These are phyloP conservation scores for Sporothrix phasma DNA, from an alignment of 2,329 filamentous ascomycete genomes.

Conservation along the genomic window DNA sequence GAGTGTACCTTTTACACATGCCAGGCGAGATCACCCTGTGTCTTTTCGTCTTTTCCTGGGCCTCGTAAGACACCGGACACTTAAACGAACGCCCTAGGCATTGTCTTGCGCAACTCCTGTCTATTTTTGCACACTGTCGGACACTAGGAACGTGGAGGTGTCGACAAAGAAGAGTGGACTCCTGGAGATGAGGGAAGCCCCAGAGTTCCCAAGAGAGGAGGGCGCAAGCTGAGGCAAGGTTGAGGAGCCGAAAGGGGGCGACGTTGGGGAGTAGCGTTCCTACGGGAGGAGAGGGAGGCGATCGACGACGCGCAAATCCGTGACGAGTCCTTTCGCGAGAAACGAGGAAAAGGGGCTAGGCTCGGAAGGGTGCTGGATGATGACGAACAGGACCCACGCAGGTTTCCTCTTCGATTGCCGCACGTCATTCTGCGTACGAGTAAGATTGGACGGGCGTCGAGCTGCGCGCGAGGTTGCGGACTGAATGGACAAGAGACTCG, in stretches of 20 bases:
- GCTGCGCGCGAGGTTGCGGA: not conserved
- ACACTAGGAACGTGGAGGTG: not conserved
- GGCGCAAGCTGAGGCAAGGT: not conserved
- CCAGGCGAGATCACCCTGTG: not conserved
- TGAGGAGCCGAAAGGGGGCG: not conserved
- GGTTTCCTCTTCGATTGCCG: not conserved
- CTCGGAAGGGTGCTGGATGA: not conserved
- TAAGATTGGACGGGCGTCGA: not conserved
- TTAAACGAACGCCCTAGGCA: not conserved
- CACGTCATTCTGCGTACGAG: not conserved
- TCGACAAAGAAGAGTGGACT: not conserved
- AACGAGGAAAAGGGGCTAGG: not conserved
- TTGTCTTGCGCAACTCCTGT: not conserved
- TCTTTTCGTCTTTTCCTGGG: not conserved
- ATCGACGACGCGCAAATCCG: not conserved
- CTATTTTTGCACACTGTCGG: not conserved
- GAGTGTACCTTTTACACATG: not conserved
- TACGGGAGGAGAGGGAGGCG: not conserved
- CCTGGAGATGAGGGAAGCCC: not conserved
- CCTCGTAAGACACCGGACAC: not conserved
- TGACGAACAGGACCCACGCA: not conserved
- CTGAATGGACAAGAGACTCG: not conserved
- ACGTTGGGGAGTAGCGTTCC: not conserved
- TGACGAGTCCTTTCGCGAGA: not conserved
- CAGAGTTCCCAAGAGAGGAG: not conserved